Evolutionary conservation across 73 alveolate species (phyloP).

Genomic region (Tetrahymena thermophila): DNA sequence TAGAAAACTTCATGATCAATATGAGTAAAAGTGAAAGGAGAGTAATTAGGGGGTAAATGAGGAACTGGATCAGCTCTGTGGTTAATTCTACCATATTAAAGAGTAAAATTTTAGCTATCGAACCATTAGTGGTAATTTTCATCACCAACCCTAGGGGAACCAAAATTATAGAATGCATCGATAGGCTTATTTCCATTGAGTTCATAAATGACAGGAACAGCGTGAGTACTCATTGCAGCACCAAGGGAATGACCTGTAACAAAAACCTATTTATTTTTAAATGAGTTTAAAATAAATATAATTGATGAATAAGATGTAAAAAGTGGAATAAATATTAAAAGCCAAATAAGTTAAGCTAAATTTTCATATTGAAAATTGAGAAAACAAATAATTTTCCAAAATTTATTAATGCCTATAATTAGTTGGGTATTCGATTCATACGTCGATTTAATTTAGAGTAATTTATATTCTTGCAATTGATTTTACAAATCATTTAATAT

Average conservation of each 20-base stretch:
- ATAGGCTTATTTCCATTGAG: not conserved
- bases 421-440: not conserved
- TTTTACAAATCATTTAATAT: not conserved
- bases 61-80: not conserved
- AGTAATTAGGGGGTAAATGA: not conserved
- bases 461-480: not conserved
- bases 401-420: not conserved
- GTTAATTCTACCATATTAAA: not conserved
- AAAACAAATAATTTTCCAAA: too few relatives aligned
- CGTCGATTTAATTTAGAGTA: not conserved
- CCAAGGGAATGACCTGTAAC: conserved; percentile 46
- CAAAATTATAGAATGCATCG: conserved; percentile 22
- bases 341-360: not conserved
- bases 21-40: not conserved
- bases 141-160: conserved; percentile 52
- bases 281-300: not conserved
- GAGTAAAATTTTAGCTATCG: not conserved
- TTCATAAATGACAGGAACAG: conserved; percentile 12
- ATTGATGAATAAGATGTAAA: not conserved
- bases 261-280: not conserved
- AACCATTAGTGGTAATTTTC: conserved; percentile 1
- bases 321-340: not conserved
- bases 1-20: not conserved
- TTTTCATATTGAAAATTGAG: too few relatives aligned
- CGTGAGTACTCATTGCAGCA: conserved; percentile 39